These are phyloP conservation scores for Evernia prunastri DNA, from an alignment of 495 filamentous ascomycete genomes.

Conservation along the genomic window DNA sequence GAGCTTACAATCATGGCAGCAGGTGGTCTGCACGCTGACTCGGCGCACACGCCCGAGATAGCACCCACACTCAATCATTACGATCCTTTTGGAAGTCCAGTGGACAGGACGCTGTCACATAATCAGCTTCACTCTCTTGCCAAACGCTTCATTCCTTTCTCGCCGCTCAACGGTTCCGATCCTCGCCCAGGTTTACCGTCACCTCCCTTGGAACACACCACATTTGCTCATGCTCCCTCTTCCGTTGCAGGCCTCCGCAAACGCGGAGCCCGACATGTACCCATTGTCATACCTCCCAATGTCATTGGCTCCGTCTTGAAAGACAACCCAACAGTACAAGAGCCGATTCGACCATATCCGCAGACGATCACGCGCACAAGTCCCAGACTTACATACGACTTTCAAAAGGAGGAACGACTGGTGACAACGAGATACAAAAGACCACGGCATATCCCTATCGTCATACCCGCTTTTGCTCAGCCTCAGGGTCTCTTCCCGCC, in stretches of 20 bases:
- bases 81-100: constrained; percentile 13
- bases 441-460: constrained; percentile 27
- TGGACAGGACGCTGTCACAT: constrained; percentile 2
- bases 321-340: constrained; percentile 16
- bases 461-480: constrained; percentile 28
- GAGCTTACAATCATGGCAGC: constrained; percentile 20
- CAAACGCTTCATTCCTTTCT: constrained; percentile 12
- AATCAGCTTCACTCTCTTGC: constrained; percentile 15
- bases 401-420: constrained; percentile 15
- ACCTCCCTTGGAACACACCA: background rate
- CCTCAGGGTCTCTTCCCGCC: constrained; percentile 19
- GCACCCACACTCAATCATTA: constrained; percentile 10
- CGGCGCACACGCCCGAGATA: constrained; percentile 4
- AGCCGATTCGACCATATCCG: constrained; percentile 8
- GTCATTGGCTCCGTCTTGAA: constrained; percentile 23
- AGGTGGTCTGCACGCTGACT: constrained; percentile 10
- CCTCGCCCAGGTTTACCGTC: constrained; percentile 2
- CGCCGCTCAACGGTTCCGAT: background rate
- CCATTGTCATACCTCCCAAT: constrained; percentile 24
- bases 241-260: constrained; percentile 19
- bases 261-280: constrained; percentile 22
- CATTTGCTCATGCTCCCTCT: background rate
- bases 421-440: constrained; percentile 6
- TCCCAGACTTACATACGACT: constrained; percentile 18
- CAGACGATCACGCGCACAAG: constrained; percentile 11